These are phyloP conservation scores for Nakazawaea holstii DNA, from an alignment of 805 yeast species.

Conservation along the genomic window DNA sequence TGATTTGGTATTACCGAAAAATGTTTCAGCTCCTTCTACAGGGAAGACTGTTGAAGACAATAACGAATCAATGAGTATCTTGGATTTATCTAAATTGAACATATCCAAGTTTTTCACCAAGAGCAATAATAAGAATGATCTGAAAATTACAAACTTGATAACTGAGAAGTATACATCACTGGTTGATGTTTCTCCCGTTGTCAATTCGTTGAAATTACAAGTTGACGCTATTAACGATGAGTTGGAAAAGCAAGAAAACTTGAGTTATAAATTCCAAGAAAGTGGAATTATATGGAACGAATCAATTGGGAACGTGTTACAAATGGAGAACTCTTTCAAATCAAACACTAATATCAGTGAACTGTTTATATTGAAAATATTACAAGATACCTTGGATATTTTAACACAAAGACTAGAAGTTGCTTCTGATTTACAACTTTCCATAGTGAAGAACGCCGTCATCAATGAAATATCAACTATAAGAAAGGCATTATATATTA, in stretches of 20 bases:
- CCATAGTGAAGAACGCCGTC: conserved; percentile 15
- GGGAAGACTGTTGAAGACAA: neutral
- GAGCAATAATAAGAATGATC: neutral
- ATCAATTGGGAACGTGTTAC: conserved; percentile 18
- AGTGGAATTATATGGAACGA: conserved; percentile 21
- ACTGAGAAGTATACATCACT: neutral
- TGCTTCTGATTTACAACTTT: conserved; percentile 13
- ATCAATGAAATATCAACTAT: conserved; percentile 21
- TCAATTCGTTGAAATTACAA: conserved; percentile 19
- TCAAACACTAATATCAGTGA: conserved; percentile 11
- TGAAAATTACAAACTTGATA: neutral
- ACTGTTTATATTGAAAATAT: conserved; percentile 11
- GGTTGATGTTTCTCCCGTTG: conserved; percentile 15
- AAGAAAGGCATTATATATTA: conserved; percentile 17
- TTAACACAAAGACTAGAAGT: conserved; percentile 4
- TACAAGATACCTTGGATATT: conserved; percentile 14
- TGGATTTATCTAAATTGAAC: neutral
- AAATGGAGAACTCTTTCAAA: conserved; percentile 18
- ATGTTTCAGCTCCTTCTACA: neutral
- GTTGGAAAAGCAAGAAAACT: conserved; percentile 13
- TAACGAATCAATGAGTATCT: neutral
- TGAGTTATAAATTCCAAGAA: conserved; percentile 18
- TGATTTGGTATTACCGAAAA: neutral
- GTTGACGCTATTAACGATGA: conserved; percentile 21
- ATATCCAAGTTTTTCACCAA: neutral